A percentile compares a stretch with the other conserved stretches of the same genome.
phyloP scores from a whole-genome alignment of 2,329 filamentous ascomycete genomes.

The Cadophora sp. region DNA sequence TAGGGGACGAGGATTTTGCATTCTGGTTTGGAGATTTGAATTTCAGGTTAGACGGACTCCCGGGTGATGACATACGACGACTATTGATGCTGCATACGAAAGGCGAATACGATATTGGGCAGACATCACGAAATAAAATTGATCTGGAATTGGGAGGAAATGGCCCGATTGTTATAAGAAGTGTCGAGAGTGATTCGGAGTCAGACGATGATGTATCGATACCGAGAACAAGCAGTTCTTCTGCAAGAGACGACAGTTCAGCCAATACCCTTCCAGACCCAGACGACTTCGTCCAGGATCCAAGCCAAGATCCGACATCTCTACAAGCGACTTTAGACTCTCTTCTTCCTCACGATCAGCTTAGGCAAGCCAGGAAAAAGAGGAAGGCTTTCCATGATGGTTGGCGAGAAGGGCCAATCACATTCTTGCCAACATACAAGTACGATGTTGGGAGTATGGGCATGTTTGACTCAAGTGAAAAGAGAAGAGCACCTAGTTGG shows the following conservation, averaged over 20 bases:
- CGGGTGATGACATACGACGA: slow-evolving; percentile 87
- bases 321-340: slow-evolving; percentile 89
- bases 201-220: slow-evolving; percentile 43
- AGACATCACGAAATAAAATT: slow-evolving; percentile 44
- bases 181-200: slow-evolving; percentile 54
- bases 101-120: slow-evolving; percentile 73
- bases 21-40: slow-evolving; percentile 99
- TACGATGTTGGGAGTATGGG: slow-evolving; percentile 95
- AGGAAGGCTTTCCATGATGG: slow-evolving; percentile 89
- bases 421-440: slow-evolving; percentile 94
- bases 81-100: slow-evolving; percentile 82
- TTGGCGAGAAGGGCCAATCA: slow-evolving; percentile 88
- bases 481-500: slow-evolving; percentile 92
- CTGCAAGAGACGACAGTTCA: slow-evolving; percentile 44
- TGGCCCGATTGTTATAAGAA: slow-evolving; percentile 54
- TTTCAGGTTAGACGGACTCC: slow-evolving; percentile 86
- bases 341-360: slow-evolving; percentile 87
- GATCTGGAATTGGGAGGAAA: slow-evolving; percentile 51
- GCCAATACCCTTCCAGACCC: slow-evolving; percentile 61
- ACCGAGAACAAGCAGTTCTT: slow-evolving; percentile 33
- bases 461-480: slow-evolving; percentile 94
- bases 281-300: slow-evolving; percentile 71
- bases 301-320: slow-evolving; percentile 80
- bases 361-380: slow-evolving; percentile 73
- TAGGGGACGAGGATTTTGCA: slow-evolving; percentile 90